Percentiles rank a stretch among this genome's conserved stretches.
Conservation (phyloP, 106 monocot genomes). For the Dactylorhiza incarnata region DNA sequence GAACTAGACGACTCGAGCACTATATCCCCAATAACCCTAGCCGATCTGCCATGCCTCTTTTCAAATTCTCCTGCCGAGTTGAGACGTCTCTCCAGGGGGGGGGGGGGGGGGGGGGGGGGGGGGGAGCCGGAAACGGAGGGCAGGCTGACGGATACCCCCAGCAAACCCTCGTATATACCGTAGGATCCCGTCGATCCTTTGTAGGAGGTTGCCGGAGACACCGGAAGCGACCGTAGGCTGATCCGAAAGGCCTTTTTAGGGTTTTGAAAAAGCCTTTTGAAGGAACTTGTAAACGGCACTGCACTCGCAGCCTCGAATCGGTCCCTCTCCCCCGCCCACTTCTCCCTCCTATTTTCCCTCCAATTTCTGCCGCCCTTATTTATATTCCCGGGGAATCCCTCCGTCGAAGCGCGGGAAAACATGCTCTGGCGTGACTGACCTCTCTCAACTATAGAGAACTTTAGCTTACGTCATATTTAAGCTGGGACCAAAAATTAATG, state of each 20-base stretch:
- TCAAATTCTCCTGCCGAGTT: not conserved
- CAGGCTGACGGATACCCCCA: not conserved
- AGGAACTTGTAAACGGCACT: not conserved
- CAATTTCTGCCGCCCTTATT: not conserved
- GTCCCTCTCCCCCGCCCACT: not conserved
- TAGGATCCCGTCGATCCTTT: not conserved
- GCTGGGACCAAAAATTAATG: too few relatives aligned
- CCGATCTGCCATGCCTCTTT: constrained; percentile 1
- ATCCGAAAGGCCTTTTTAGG: not conserved
- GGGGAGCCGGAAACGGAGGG: not conserved
- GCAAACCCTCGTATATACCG: not conserved
- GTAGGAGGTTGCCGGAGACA: not conserved
- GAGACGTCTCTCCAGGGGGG: too few relatives aligned
- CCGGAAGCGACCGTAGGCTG: not conserved
- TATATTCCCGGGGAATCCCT: not conserved
- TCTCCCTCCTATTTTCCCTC: not conserved
- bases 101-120: too few relatives aligned
- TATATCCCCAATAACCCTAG: constrained; percentile 9
- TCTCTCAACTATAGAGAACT: too few relatives aligned
- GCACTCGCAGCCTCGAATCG: not conserved
- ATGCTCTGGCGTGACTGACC: not conserved
- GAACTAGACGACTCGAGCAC: constrained; percentile 9
- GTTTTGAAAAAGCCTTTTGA: not conserved
- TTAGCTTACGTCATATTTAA: too few relatives aligned
- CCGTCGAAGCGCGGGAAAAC: not conserved